phyloP scores from a whole-genome alignment of 257 asterid species.

The Penstemon barbatus region DNA sequence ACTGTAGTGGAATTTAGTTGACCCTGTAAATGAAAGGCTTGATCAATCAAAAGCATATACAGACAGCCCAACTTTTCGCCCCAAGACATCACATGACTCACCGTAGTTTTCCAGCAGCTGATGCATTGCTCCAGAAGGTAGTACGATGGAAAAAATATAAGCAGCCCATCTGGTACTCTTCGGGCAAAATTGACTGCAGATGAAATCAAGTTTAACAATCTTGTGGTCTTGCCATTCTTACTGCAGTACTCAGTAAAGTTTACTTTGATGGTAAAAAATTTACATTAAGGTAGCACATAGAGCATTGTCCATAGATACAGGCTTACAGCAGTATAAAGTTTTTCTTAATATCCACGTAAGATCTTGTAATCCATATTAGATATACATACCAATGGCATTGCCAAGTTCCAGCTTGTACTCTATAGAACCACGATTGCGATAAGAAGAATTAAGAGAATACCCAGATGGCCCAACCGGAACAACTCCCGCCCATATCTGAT shows the following conservation, averaged over 20 bases:
- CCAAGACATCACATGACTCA: constrained; percentile 36
- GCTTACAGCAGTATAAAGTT: constrained; percentile 1
- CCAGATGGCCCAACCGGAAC: constrained; percentile 95
- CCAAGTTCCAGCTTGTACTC: constrained; percentile 98
- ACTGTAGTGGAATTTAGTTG: constrained; percentile 64
- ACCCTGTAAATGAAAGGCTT: constrained; percentile 46
- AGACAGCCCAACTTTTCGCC: constrained; percentile 16
- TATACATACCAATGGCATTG: constrained; percentile 87
- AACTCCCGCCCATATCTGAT: constrained; percentile 95
- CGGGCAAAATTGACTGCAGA: constrained; percentile 89
- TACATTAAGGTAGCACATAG: background rate
- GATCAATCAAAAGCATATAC: constrained; percentile 18
- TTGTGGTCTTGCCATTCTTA: constrained; percentile 24
- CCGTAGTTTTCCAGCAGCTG: constrained; percentile 84
- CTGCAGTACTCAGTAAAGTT: constrained; percentile 17
- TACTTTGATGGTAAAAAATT: constrained; percentile 4
- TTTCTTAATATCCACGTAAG: background rate
- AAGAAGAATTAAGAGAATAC: constrained; percentile 83
- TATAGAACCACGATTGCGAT: constrained; percentile 73
- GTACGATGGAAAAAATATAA: constrained; percentile 93
- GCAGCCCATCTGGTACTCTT: constrained; percentile 97
- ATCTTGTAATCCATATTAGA: constrained; percentile 23
- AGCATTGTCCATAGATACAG: background rate
- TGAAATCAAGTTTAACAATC: constrained; percentile 33
- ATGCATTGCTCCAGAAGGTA: constrained; percentile 85